Evolutionary conservation across 352 stramenopile species (phyloP).

Genomic region (Aphanomyces invadans): DNA sequence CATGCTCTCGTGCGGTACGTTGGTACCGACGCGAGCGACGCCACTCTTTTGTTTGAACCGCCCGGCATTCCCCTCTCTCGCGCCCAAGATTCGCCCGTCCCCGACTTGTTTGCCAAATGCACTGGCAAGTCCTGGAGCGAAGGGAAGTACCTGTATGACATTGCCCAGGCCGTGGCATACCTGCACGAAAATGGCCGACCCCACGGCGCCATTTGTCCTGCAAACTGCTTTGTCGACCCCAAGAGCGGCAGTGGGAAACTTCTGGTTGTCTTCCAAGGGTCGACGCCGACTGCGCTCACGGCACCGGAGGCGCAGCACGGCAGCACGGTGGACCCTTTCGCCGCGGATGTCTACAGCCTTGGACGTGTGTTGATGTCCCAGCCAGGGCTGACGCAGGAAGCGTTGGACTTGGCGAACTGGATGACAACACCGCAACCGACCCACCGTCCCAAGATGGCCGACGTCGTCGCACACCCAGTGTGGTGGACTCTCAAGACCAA

Average conservation of each 20-base stretch:
- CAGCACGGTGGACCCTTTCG: neutral
- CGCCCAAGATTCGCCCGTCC: neutral
- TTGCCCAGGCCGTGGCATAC: neutral
- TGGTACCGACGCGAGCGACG: neutral
- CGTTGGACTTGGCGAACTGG: neutral
- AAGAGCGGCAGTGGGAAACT: neutral
- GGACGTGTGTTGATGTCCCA: neutral
- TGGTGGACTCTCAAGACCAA: neutral
- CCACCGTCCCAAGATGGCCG: neutral
- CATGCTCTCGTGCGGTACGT: neutral
- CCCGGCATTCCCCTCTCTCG: neutral
- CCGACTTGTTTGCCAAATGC: neutral
- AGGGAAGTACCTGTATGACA: neutral
- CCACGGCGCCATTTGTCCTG: neutral
- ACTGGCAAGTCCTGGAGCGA: neutral
- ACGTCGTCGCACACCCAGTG: neutral
- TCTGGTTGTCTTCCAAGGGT: neutral
- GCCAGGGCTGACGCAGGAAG: neutral
- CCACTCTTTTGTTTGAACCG: neutral
- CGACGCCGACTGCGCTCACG: neutral
- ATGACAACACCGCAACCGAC: neutral
- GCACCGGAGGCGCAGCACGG: neutral
- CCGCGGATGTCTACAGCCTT: neutral
- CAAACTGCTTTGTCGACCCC: neutral
- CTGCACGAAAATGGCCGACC: neutral